Conservation (phyloP, 768 basidiomycete species). For the Rhodocollybia butyracea region DNA sequence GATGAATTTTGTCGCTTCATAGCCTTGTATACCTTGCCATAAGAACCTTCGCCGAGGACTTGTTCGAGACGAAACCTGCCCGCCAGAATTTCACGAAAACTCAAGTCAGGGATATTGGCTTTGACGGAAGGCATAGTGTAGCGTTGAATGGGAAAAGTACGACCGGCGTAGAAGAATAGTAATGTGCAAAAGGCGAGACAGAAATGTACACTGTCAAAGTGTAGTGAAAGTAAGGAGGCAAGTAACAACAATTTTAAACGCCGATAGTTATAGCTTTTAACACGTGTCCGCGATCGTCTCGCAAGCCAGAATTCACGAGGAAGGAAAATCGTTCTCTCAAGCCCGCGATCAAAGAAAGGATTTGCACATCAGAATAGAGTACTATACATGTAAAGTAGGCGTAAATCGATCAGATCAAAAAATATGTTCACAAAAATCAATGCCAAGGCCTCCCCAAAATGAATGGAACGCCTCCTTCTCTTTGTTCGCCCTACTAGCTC, state of each 20-base stretch:
- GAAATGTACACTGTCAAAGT: conserved; percentile 6
- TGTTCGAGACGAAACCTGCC: conserved; percentile 59
- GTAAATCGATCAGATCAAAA: no score
- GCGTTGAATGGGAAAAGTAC: background rate
- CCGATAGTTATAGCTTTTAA: background rate
- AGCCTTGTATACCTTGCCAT: conserved; percentile 75
- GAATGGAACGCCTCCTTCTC: background rate
- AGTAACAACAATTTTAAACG: background rate
- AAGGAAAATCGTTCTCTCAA: no score
- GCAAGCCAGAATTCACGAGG: no score
- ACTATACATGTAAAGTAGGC: no score
- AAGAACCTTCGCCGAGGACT: conserved; percentile 68
- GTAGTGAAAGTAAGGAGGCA: conserved; percentile 1
- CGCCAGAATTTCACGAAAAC: conserved; percentile 19
- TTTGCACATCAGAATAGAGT: no score
- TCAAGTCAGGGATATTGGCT: conserved; percentile 2
- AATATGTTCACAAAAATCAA: no score
- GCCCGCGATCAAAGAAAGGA: no score
- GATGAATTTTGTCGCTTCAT: conserved; percentile 26
- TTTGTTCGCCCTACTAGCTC: background rate
- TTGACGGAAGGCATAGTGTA: background rate
- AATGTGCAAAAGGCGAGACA: background rate
- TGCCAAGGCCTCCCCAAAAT: background rate
- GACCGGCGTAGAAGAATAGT: background rate
- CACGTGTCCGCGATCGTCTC: background rate